phyloP scores from a whole-genome alignment of 1,139 yeast species.

The Lizanozyma gosingica region DNA sequence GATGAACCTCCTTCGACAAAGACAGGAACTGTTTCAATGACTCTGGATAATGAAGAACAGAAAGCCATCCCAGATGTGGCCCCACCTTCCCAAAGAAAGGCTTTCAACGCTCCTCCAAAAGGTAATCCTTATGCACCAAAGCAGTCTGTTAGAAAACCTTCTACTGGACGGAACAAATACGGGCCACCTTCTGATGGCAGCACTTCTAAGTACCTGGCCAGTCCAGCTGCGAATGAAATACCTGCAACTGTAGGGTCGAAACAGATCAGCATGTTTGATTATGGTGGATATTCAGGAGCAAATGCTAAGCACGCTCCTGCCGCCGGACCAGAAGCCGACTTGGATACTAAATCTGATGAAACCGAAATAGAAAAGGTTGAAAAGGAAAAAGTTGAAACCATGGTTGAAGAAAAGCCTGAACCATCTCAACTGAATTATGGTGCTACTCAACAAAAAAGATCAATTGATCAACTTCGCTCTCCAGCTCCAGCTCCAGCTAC shows the following conservation, averaged over 20 bases:
- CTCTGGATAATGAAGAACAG: no score
- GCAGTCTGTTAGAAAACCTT: background rate
- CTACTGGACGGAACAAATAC: slow-evolving; percentile 14
- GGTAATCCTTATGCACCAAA: slow-evolving; percentile 4
- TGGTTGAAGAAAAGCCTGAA: slow-evolving; percentile 5
- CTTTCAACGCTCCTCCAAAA: background rate
- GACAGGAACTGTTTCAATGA: no score
- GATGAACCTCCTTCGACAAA: no score
- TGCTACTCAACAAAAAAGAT: background rate
- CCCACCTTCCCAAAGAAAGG: background rate
- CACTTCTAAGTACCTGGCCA: slow-evolving; percentile 2
- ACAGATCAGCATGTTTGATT: slow-evolving; percentile 31
- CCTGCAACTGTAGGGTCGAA: slow-evolving; percentile 8
- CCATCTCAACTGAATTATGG: background rate
- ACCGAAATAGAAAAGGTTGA: slow-evolving; percentile 18
- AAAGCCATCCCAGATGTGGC: no score
- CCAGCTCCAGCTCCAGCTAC: background rate
- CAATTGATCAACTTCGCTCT: background rate
- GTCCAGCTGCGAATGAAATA: slow-evolving; percentile 6
- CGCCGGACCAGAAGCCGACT: slow-evolving; percentile 17
- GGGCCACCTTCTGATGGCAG: slow-evolving; percentile 17
- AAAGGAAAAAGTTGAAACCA: slow-evolving; percentile 6
- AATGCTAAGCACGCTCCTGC: background rate
- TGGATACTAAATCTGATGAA: slow-evolving; percentile 2
- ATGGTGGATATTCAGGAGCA: slow-evolving; percentile 9